phyloP scores from a whole-genome alignment of 2,329 filamentous ascomycete genomes.

The Penicillium psychrosexuale region DNA sequence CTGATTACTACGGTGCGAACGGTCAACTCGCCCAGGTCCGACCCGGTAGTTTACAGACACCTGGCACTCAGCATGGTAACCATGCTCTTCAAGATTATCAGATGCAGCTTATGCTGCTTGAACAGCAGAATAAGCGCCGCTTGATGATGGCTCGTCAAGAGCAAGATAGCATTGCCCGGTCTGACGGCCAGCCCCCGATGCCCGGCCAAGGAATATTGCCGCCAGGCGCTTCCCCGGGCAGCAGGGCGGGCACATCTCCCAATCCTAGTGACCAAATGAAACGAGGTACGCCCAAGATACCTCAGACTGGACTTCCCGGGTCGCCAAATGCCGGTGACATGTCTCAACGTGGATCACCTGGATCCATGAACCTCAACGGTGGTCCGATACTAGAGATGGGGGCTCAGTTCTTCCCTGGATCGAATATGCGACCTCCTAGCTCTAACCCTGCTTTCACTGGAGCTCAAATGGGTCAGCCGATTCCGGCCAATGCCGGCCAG shows the following conservation, averaged over 20 bases:
- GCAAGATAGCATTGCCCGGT: conserved; percentile 58
- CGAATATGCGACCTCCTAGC: conserved; percentile 58
- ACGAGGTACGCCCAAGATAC: conserved; percentile 60
- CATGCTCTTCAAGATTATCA: conserved; percentile 68
- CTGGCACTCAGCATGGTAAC: conserved; percentile 48
- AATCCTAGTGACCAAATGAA: conserved; percentile 63
- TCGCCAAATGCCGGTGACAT: conserved; percentile 60
- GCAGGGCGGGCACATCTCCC: conserved; percentile 57
- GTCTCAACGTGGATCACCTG: conserved; percentile 58
- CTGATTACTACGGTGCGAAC: conserved; percentile 57
- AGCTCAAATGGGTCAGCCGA: conserved; percentile 45
- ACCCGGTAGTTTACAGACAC: conserved; percentile 39
- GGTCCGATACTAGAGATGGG: conserved; percentile 52
- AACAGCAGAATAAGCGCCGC: conserved; percentile 67
- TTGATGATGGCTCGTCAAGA: conserved; percentile 65
- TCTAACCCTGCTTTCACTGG: conserved; percentile 51
- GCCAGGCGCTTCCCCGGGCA: conserved; percentile 57
- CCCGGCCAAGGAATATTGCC: conserved; percentile 48
- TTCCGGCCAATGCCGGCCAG: conserved; percentile 36
- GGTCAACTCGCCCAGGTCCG: conserved; percentile 53
- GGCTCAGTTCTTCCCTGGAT: conserved; percentile 44
- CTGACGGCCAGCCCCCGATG: conserved; percentile 49
- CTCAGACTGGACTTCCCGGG: conserved; percentile 53
- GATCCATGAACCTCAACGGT: conserved; percentile 55
- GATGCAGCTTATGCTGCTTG: conserved; percentile 67